These are phyloP conservation scores for Cyberlindnera xishuangbannaensis DNA, from an alignment of 805 yeast species.

Conservation along the genomic window DNA sequence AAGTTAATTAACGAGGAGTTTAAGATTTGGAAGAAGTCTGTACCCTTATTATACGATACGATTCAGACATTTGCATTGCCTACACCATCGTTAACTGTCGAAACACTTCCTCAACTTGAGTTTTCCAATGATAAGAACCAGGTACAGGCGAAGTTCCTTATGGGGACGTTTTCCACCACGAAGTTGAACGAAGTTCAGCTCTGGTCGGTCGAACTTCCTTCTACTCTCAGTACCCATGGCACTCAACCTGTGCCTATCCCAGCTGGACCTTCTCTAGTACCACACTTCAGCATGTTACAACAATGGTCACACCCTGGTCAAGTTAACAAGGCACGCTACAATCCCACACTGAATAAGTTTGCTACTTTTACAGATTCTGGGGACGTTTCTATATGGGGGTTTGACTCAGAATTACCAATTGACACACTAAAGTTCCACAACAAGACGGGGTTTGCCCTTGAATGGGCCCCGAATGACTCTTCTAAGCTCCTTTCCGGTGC, in stretches of 20 bases:
- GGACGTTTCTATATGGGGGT: slow-evolving; percentile 39
- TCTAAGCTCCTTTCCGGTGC: slow-evolving; percentile 56
- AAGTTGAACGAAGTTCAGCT: slow-evolving; percentile 40
- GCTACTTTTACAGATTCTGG: slow-evolving; percentile 34
- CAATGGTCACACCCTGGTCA: slow-evolving; percentile 55
- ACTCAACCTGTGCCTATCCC: slow-evolving; percentile 23
- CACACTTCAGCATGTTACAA: slow-evolving; percentile 33
- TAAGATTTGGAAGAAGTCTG: slow-evolving; percentile 78
- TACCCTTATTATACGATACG: slow-evolving; percentile 68
- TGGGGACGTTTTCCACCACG: slow-evolving; percentile 40
- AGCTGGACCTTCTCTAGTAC: slow-evolving; percentile 24
- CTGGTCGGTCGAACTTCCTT: slow-evolving; percentile 32
- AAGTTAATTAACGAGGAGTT: slow-evolving; percentile 71
- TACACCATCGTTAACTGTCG: slow-evolving; percentile 53
- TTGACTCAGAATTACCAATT: slow-evolving; percentile 17
- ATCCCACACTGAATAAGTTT: slow-evolving; percentile 23
- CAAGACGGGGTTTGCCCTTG: slow-evolving; percentile 63
- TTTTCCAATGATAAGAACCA: slow-evolving; percentile 24
- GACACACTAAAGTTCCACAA: slow-evolving; percentile 46
- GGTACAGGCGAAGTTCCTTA: slow-evolving; percentile 34
- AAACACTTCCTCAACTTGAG: slow-evolving; percentile 43
- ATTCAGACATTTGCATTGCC: slow-evolving; percentile 54
- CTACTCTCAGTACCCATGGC: slow-evolving; percentile 36
- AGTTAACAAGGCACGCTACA: slow-evolving; percentile 54
- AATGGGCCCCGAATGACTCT: slow-evolving; percentile 49